phyloP scores from a whole-genome alignment of 352 stramenopile species.

The Phytophthora meadii region DNA sequence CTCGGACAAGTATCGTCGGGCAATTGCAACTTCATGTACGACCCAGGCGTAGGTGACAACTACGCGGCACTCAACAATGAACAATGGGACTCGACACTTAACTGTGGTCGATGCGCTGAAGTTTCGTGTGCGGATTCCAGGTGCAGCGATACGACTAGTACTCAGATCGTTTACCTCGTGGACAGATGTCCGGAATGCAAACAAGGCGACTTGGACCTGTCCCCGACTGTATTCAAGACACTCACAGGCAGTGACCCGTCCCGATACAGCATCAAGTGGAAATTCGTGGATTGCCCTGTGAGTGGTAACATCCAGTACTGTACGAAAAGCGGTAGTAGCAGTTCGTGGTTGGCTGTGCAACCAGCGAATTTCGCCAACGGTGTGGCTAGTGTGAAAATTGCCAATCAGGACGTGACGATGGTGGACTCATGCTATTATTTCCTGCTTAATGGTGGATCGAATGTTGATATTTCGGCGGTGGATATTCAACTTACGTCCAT shows the following conservation, averaged over 20 bases:
- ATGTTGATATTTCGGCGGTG: slow-evolving; percentile 43
- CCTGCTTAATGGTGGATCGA: slow-evolving; percentile 43
- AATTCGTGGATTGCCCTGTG: slow-evolving; percentile 58
- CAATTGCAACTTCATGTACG: slow-evolving; percentile 81
- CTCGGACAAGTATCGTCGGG: slow-evolving; percentile 47
- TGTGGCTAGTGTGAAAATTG: slow-evolving; percentile 47
- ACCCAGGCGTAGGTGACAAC: slow-evolving; percentile 45
- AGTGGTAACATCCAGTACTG: slow-evolving; percentile 55
- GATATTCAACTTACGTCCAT: slow-evolving; percentile 60
- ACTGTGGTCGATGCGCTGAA: slow-evolving; percentile 75
- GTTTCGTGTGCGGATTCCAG: slow-evolving; percentile 60
- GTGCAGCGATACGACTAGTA: slow-evolving; percentile 51
- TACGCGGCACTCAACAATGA: slow-evolving; percentile 73
- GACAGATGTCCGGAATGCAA: slow-evolving; percentile 76
- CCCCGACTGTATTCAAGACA: slow-evolving; percentile 49
- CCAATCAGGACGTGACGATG: slow-evolving; percentile 67
- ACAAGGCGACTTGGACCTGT: slow-evolving; percentile 65
- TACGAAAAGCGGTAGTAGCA: slow-evolving; percentile 59
- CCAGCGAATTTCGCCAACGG: slow-evolving; percentile 48
- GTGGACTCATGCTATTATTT: slow-evolving; percentile 77
- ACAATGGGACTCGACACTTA: slow-evolving; percentile 61
- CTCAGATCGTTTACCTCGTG: slow-evolving; percentile 60
- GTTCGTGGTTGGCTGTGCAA: slow-evolving; percentile 52
- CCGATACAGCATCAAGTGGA: slow-evolving; percentile 58
- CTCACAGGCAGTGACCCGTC: slow-evolving; percentile 50